Evolutionary conservation across 2,329 filamentous ascomycete species (phyloP).

Genomic region (Aspergillus oerlinghausenensis): DNA sequence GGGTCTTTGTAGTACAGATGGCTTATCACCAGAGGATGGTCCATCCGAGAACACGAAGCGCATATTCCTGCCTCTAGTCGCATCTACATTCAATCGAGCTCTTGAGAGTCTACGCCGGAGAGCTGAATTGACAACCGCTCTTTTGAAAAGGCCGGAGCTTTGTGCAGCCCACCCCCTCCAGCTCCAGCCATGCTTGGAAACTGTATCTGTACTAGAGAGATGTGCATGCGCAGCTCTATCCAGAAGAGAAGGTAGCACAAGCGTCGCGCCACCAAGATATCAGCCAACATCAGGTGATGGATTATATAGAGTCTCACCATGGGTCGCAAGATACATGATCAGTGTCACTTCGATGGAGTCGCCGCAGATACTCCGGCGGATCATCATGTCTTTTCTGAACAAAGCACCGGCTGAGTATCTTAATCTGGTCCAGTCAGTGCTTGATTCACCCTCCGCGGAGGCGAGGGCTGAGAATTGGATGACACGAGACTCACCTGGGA

Average conservation of each 20-base stretch:
- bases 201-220: constrained; percentile 15
- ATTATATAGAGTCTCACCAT: constrained; percentile 26
- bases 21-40: constrained; percentile 12
- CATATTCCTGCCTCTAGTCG: constrained; percentile 14
- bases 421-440: constrained; percentile 30
- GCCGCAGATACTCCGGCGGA: constrained; percentile 32
- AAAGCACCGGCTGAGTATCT: constrained; percentile 33
- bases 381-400: constrained; percentile 41
- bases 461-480: constrained; percentile 1
- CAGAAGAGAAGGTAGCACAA: neutral
- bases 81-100: constrained; percentile 13
- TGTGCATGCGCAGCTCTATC: constrained; percentile 19
- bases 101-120: constrained; percentile 8
- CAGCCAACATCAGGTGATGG: neutral
- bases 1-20: neutral
- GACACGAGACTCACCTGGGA: neutral
- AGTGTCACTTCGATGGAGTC: constrained; percentile 31
- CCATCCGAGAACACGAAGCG: constrained; percentile 14
- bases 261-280: neutral
- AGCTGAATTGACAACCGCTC: constrained; percentile 6
- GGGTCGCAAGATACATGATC: constrained; percentile 34
- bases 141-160: neutral
- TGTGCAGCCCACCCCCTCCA: neutral
- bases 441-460: constrained; percentile 12
- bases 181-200: constrained; percentile 13